Conservation (phyloP, 192 early-diverging fungal species). For the Funneliformis geosporum region DNA sequence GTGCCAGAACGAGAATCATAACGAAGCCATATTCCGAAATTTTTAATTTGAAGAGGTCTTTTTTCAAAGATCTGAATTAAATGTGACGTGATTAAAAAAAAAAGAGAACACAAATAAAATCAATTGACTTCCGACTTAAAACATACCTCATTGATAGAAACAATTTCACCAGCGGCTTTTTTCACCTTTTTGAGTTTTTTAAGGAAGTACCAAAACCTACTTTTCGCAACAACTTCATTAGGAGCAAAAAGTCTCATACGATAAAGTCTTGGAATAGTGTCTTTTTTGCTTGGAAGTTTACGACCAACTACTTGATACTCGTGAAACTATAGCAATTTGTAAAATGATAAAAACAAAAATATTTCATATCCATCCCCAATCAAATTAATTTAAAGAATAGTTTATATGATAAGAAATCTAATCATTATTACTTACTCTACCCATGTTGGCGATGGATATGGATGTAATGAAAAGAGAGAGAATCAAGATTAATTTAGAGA, state of each 20-base stretch:
- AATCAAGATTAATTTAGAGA: neutral
- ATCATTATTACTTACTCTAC: slow-evolving; percentile 11
- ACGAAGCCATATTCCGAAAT: slow-evolving; percentile 99
- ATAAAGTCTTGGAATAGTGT: slow-evolving; percentile 91
- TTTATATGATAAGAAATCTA: neutral
- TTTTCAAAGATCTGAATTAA: slow-evolving; percentile 86
- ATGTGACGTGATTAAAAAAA: neutral
- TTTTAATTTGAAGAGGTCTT: slow-evolving; percentile 89
- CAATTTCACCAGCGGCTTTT: slow-evolving; percentile 98
- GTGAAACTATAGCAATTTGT: slow-evolving; percentile 42
- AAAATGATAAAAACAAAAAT: neutral
- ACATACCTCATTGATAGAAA: slow-evolving; percentile 90
- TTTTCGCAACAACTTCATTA: slow-evolving; percentile 98
- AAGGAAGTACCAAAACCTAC: slow-evolving; percentile 99
- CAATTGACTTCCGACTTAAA: slow-evolving; percentile 32
- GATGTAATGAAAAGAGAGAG: neutral
- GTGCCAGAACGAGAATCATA: slow-evolving; percentile 99
- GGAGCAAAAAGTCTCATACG: slow-evolving; percentile 99
- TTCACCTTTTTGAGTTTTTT: slow-evolving; percentile 99
- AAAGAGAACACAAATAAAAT: neutral
- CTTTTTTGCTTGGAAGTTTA: slow-evolving; percentile 89
- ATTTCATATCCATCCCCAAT: neutral
- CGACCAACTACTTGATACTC: slow-evolving; percentile 88
- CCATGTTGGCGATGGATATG: neutral
- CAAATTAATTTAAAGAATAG: neutral